Evolutionary conservation across 495 filamentous ascomycete species (phyloP), one percentile per base, ranked within the genome.

Genomic region (Penicillium diatomitis): DNA sequence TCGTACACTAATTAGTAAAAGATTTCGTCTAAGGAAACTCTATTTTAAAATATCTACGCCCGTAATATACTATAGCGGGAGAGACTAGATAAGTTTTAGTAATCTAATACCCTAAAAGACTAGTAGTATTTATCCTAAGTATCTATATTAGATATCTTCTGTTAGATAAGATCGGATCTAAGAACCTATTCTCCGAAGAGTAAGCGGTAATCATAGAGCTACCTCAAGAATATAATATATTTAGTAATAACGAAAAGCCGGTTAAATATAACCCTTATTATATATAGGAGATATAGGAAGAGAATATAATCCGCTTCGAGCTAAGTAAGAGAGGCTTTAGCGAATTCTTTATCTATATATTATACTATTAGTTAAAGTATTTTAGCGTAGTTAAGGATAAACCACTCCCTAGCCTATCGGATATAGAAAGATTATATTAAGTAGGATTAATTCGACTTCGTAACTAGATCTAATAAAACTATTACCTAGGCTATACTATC

Each of bases 91-190:
- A n/a, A n/a, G n/a, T n/a, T n/a, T n/a, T n/a, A n/a, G n/a, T n/a
- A n/a, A n/a, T n/a, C n/a, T n/a, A n/a, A n/a, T n/a, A n/a, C n/a
- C n/a, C n/a, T n/a, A n/a, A n/a, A n/a, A n/a, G n/a, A n/a, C n/a
- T n/a, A n/a, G n/a, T n/a, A 60, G 48, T 57, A 30, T 57, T 53
- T 41, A 53, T 56, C 10, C 47, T 58, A 8, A 43, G 46, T 51
- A 50, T 58, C 38, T 63, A 57, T 43, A 51, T 50, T 46, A 54
- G 38, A 52, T 63, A 63, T 51, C 55, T 63, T 40, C 57, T 63
- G 38, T 49, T 63, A 33, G 55, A 58, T 48, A 57, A 63, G 4
- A 56, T 61, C 48, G 47, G 41, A 36, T 36, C 48, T 27, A 58
- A n/a, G 41, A 38, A 53, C 37, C 34, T 61, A 34, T 58, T 58